Conservation (phyloP, 306 rosid genomes). For the Rubus parviflorus region DNA sequence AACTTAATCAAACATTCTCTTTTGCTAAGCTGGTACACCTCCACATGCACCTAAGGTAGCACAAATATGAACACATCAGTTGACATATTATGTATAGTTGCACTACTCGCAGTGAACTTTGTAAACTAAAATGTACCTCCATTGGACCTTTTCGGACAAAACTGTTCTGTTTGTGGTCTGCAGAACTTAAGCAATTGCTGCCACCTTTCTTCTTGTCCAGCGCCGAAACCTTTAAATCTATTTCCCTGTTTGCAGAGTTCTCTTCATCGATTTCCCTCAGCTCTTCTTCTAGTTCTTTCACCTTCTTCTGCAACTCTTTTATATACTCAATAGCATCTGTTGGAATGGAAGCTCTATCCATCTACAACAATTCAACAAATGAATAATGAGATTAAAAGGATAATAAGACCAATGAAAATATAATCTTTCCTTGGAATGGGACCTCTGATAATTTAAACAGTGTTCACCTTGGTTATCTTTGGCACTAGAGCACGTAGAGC, state of each 20-base stretch:
- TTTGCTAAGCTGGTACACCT: conserved; percentile 55
- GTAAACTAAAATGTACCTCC: conserved; percentile 34
- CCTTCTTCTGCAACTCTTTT: conserved; percentile 52
- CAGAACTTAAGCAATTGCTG: conserved; percentile 17
- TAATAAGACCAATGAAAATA: conserved; percentile 14
- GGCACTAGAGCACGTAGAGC: conserved; percentile 79
- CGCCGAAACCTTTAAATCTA: conserved; percentile 19
- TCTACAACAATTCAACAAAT: conserved; percentile 42
- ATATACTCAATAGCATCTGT: conserved; percentile 71
- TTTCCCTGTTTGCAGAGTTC: conserved; percentile 30
- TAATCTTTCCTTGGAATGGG: neutral
- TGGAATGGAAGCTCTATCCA: conserved; percentile 68
- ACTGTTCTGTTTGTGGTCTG: conserved; percentile 29
- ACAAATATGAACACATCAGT: neutral
- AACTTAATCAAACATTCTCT: conserved; percentile 52
- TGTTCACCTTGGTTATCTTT: conserved; percentile 72
- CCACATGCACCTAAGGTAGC: conserved; percentile 50
- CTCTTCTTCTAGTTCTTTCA: conserved; percentile 49
- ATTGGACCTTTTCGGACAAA: conserved; percentile 27
- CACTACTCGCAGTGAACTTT: neutral
- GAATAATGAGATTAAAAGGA: conserved; percentile 1
- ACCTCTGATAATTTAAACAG: neutral
- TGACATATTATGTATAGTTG: neutral
- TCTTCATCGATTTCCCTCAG: conserved; percentile 48
- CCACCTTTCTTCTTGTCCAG: conserved; percentile 27